Conservation (phyloP, 129 eudicot genomes). For the Pulicaria dysenterica region DNA sequence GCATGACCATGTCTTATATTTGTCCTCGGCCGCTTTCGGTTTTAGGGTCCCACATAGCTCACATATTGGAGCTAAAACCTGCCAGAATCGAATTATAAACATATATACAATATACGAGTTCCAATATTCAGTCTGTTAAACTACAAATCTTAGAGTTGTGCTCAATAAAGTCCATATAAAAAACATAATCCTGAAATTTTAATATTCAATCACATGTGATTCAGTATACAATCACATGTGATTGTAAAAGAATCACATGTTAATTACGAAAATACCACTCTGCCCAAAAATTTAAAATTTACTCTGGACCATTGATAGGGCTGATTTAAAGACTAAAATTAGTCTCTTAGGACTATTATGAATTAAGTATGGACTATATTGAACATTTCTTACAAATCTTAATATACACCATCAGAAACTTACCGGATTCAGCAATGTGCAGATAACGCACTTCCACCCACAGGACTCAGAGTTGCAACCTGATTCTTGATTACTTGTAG, state of each 20-base stretch:
- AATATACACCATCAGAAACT: conserved; percentile 16
- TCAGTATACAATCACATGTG: no score
- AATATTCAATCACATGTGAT: no score
- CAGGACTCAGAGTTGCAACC: conserved; percentile 18
- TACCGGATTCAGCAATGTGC: conserved; percentile 88
- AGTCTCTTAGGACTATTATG: no score
- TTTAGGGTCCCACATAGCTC: conserved; percentile 63
- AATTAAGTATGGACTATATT: no score
- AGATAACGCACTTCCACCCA: conserved; percentile 69
- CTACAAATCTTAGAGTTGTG: not conserved
- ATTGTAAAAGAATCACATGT: no score
- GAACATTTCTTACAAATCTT: no score
- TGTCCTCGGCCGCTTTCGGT: conserved; percentile 53
- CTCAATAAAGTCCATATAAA: no score
- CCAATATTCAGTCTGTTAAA: not conserved
- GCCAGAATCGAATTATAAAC: conserved; percentile 25
- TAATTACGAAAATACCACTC: no score
- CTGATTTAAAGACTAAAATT: no score
- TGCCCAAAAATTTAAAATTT: no score
- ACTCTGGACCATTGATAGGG: no score
- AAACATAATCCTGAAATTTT: no score
- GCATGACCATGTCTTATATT: conserved; percentile 64
- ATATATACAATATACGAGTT: conserved; percentile 2
- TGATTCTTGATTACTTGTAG: conserved; percentile 23
- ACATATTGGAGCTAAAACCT: conserved; percentile 75